phyloP scores from a whole-genome alignment of 129 eudicot species.

The Tanacetum coccineum region DNA sequence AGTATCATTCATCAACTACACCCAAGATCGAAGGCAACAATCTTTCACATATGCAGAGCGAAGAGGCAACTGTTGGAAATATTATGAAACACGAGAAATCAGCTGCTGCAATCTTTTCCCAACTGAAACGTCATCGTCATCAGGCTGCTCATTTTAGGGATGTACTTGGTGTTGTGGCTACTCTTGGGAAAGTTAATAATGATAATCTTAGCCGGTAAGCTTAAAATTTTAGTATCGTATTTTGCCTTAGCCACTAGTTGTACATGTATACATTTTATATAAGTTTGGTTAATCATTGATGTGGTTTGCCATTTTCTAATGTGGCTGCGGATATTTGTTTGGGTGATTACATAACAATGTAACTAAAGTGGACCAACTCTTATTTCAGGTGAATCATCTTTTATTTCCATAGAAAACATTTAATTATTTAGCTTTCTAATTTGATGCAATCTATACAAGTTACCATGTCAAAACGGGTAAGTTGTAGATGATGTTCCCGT shows the following conservation, averaged over 20 bases:
- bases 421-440: no score
- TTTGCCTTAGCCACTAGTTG: background rate
- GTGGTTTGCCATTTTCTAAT: no score
- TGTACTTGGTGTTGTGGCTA: constrained; percentile 37
- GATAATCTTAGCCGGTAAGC: constrained; percentile 31
- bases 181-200: constrained; percentile 33
- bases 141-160: constrained; percentile 34
- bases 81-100: constrained; percentile 36
- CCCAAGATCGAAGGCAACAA: constrained; percentile 26
- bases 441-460: no score
- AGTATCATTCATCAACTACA: constrained; percentile 30
- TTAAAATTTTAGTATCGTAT: constrained; percentile 4
- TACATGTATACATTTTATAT: no score
- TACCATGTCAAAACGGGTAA: no score
- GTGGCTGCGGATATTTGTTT: no score
- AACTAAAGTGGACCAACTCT: no score
- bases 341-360: no score
- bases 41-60: constrained; percentile 33
- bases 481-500: no score
- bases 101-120: constrained; percentile 33
- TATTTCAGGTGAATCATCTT: no score
- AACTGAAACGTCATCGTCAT: constrained; percentile 25
- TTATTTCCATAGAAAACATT: no score
- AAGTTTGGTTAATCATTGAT: no score
- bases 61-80: constrained; percentile 26